Evolutionary conservation across 2,329 filamentous ascomycete species (phyloP), one percentile per base, ranked within the genome.

Genomic region (Periglandula ipomoeae): DNA sequence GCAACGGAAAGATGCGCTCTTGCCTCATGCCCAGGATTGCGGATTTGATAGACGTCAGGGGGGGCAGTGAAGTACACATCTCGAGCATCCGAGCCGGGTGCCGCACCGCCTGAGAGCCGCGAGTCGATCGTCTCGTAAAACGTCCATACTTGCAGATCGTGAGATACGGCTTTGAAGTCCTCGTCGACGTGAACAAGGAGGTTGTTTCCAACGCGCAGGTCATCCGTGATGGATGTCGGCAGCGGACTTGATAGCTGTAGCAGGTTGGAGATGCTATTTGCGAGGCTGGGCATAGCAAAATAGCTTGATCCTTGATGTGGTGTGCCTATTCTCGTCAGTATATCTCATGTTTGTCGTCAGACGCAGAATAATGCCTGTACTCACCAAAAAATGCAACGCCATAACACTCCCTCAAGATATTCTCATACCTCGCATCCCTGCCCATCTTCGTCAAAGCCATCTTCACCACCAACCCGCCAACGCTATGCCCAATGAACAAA

Each of bases 281-380:
- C 70, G n/a, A 82, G 70, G 39, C 73, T 73, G 0, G 68, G 68
- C 66, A 79, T 79, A 2, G 78, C 79, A 53, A 83, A 69, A 56
- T 82, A 82, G 39, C 74, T 82, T 0, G 79, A 82, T 3, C 80
- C 80, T 17, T 78, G 77, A 55, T 84, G 80, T 0, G 80, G 80
- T 1, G 79, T 79, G 17, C 71, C 75, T 78, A 47, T 15, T 30
- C 19, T 23, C 17, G 11, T 42, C 38, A 22, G 24, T n/a, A n/a
- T n/a, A n/a, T n/a, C n/a, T n/a, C n/a, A n/a, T n/a, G n/a, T n/a
- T n/a, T n/a, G n/a, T n/a, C n/a, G n/a, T n/a, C n/a, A n/a, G n/a
- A n/a, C n/a, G n/a, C n/a, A n/a, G n/a, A n/a, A n/a, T n/a, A n/a
- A n/a, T n/a, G n/a, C n/a, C n/a, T n/a, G n/a, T n/a, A 52, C 69